Percentiles rank a stretch among this genome's conserved stretches.
Conservation (phyloP, 2,329 filamentous ascomycete species). For the Sporothrix euskadiensis region DNA sequence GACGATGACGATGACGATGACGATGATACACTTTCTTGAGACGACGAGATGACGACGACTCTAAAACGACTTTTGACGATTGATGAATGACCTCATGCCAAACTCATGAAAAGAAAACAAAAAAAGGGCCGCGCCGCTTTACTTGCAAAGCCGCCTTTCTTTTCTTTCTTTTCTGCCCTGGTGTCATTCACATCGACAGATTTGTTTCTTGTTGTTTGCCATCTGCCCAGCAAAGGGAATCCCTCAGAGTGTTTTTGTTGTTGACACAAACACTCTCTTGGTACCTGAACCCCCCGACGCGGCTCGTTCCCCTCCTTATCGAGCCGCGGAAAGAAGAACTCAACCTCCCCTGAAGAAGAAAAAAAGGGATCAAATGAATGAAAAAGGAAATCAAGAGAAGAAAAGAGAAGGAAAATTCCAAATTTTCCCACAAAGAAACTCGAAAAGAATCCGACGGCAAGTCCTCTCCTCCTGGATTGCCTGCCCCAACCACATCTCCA, state of each 20-base stretch:
- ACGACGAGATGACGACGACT: neutral
- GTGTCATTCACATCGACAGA: slow-evolving; percentile 3
- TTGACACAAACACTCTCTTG: neutral
- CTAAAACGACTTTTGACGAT: neutral
- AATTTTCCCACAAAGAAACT: neutral
- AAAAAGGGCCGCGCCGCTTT: slow-evolving; percentile 17
- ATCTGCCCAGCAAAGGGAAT: slow-evolving; percentile 1
- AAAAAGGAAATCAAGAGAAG: slow-evolving; percentile 12
- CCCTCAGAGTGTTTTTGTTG: neutral
- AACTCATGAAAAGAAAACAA: neutral
- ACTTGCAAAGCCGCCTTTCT: slow-evolving; percentile 6
- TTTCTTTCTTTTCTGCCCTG: neutral
- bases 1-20: slow-evolving; percentile 18
- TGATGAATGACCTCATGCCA: slow-evolving; percentile 10
- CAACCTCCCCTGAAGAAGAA: neutral
- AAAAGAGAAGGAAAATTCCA: neutral
- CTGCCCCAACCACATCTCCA: neutral
- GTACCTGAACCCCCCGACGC: neutral
- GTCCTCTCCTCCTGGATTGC: slow-evolving; percentile 16
- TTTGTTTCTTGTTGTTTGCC: neutral
- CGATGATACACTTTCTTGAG: neutral
- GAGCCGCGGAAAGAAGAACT: slow-evolving; percentile 25
- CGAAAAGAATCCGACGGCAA: slow-evolving; percentile 17
- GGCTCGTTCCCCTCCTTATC: slow-evolving; percentile 28
- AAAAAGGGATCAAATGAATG: slow-evolving; percentile 5